These are phyloP conservation scores for Entonaema liquescens DNA, from an alignment of 495 filamentous ascomycete genomes.

Conservation along the genomic window DNA sequence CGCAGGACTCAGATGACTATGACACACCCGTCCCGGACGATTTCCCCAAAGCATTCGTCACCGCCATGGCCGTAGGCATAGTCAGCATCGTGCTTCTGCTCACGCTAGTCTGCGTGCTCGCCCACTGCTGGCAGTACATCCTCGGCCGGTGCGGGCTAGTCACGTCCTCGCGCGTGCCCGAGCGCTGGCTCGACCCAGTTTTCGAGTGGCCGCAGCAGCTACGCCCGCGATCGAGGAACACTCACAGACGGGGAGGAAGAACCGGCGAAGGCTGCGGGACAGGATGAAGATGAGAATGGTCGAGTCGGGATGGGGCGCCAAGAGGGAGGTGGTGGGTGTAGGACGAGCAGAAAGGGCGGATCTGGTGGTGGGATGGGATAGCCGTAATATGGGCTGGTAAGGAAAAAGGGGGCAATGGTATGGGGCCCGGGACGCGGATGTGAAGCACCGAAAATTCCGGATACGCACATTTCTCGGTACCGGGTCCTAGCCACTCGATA, in stretches of 20 bases:
- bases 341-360: background rate
- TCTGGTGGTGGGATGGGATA: background rate
- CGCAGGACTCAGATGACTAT: background rate
- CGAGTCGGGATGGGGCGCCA: background rate
- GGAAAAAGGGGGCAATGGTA: background rate
- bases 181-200: constrained; percentile 29
- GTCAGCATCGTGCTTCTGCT: constrained; percentile 17
- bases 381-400: background rate
- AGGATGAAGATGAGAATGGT: background rate
- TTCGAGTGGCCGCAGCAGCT: constrained; percentile 35
- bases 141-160: constrained; percentile 1
- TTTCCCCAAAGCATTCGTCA: constrained; percentile 37
- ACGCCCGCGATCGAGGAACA: constrained; percentile 13
- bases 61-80: constrained; percentile 25
- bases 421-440: background rate
- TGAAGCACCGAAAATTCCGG: background rate
- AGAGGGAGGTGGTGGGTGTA: background rate
- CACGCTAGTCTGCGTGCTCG: constrained; percentile 35
- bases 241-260: constrained; percentile 6
- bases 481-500: background rate
- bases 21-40: constrained; percentile 9
- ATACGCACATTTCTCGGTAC: constrained; percentile 1
- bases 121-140: constrained; percentile 41
- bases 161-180: constrained; percentile 3
- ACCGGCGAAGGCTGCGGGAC: background rate